Evolutionary conservation across 116 monocot species (phyloP).

Genomic region (Cymodocea nodosa): DNA sequence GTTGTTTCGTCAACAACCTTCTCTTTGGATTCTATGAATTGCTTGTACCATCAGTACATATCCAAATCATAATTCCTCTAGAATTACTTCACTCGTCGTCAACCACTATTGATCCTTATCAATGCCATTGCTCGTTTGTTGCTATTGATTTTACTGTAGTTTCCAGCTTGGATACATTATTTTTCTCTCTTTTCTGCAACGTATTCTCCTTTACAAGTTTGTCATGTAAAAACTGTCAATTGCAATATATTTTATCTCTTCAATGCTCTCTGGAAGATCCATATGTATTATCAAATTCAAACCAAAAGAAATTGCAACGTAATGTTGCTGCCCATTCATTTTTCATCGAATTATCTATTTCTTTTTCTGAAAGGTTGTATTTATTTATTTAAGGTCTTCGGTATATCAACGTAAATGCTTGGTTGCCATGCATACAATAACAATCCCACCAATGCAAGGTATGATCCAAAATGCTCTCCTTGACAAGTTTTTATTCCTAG

Average conservation of each 20-base stretch:
- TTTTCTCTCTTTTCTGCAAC: not conserved
- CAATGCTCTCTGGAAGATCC: no score
- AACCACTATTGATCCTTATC: not conserved
- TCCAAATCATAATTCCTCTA: not conserved
- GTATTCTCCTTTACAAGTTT: not conserved
- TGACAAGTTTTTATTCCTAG: no score
- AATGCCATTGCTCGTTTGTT: not conserved
- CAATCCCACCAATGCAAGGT: no score
- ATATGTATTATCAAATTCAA: no score
- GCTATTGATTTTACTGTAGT: not conserved
- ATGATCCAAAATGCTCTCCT: no score
- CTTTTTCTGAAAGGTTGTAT: no score
- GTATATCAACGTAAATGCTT: no score
- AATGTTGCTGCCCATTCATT: no score
- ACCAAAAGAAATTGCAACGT: no score
- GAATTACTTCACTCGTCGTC: not conserved
- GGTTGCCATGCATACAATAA: no score
- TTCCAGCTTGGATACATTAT: not conserved
- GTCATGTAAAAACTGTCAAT: not conserved
- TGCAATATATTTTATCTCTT: not conserved
- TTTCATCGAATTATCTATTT: no score
- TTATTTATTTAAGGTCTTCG: no score
- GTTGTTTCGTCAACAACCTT: not conserved
- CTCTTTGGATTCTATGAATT: not conserved
- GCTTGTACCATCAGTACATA: not conserved